These are phyloP conservation scores for Paecilomyces niveus DNA, from an alignment of 2,329 filamentous ascomycete species.

Conservation along the genomic window DNA sequence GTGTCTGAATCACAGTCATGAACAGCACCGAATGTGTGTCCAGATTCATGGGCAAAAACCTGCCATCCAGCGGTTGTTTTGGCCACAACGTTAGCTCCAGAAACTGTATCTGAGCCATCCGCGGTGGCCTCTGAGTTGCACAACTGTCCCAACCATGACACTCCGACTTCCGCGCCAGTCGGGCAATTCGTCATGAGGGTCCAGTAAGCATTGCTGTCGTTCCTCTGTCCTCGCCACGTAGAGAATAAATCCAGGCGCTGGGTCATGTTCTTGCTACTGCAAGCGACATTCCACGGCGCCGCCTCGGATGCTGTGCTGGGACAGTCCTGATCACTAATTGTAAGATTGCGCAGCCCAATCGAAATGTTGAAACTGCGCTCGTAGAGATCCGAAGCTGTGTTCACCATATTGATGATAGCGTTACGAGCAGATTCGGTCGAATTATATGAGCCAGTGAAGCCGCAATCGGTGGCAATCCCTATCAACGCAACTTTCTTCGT, in stretches of 20 bases:
- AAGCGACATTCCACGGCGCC: slow-evolving; percentile 78
- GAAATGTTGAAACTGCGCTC: slow-evolving; percentile 93
- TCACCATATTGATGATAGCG: slow-evolving; percentile 79
- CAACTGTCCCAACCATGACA: slow-evolving; percentile 88
- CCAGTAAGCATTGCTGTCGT: slow-evolving; percentile 87
- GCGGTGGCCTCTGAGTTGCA: slow-evolving; percentile 54
- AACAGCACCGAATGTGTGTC: slow-evolving; percentile 91
- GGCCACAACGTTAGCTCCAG: slow-evolving; percentile 83
- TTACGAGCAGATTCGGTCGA: slow-evolving; percentile 55
- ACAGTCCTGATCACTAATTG: slow-evolving; percentile 68
- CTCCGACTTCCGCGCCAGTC: slow-evolving; percentile 76
- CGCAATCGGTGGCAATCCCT: slow-evolving; percentile 89
- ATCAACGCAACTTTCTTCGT: slow-evolving; percentile 89
- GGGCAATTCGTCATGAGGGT: slow-evolving; percentile 76
- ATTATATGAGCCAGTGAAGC: slow-evolving; percentile 68
- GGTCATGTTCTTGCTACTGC: slow-evolving; percentile 54
- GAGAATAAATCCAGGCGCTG: slow-evolving; percentile 83
- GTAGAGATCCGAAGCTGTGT: slow-evolving; percentile 78
- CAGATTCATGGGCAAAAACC: slow-evolving; percentile 88
- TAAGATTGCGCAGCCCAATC: slow-evolving; percentile 78
- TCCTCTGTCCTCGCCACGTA: slow-evolving; percentile 69
- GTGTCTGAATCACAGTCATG: slow-evolving; percentile 75
- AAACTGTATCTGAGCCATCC: slow-evolving; percentile 60
- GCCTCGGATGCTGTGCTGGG: slow-evolving; percentile 59
- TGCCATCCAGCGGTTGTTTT: slow-evolving; percentile 84